Percentiles rank a stretch among this genome's conserved stretches.
phyloP scores from a whole-genome alignment of 495 filamentous ascomycete species.

The Pseudotulostoma volvatum region DNA sequence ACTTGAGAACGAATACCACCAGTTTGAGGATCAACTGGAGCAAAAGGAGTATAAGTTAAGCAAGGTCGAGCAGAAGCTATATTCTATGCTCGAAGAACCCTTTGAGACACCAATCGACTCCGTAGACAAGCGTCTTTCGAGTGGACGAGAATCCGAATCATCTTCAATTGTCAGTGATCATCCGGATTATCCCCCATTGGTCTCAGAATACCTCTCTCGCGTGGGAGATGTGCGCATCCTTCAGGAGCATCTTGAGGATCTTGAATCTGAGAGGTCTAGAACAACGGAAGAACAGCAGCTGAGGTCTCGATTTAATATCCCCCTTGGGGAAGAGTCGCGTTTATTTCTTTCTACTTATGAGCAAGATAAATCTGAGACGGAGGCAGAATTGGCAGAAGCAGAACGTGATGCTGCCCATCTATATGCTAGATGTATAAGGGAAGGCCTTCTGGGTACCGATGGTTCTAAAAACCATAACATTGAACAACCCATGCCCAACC shows the following conservation, averaged over 20 bases:
- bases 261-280: constrained; percentile 11
- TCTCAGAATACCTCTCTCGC: constrained; percentile 12
- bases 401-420: constrained; percentile 9
- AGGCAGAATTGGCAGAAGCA: constrained; percentile 10
- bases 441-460: constrained; percentile 5
- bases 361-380: constrained; percentile 5
- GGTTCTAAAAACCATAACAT: neutral
- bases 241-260: constrained; percentile 12
- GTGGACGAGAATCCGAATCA: neutral
- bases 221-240: constrained; percentile 16
- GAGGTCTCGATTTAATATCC: constrained; percentile 4
- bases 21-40: constrained; percentile 14
- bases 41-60: constrained; percentile 12
- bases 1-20: constrained; percentile 10
- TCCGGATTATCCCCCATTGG: neutral
- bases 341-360: constrained; percentile 13
- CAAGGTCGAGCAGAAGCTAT: constrained; percentile 7
- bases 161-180: constrained; percentile 1
- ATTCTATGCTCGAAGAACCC: neutral
- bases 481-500: neutral
- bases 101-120: neutral
- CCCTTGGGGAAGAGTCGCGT: constrained; percentile 10
- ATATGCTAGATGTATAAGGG: constrained; percentile 6
- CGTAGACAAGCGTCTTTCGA: neutral
- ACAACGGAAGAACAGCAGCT: constrained; percentile 10